phyloP scores from a whole-genome alignment of 2,329 filamentous ascomycete species.

The Calonectria crousiana region DNA sequence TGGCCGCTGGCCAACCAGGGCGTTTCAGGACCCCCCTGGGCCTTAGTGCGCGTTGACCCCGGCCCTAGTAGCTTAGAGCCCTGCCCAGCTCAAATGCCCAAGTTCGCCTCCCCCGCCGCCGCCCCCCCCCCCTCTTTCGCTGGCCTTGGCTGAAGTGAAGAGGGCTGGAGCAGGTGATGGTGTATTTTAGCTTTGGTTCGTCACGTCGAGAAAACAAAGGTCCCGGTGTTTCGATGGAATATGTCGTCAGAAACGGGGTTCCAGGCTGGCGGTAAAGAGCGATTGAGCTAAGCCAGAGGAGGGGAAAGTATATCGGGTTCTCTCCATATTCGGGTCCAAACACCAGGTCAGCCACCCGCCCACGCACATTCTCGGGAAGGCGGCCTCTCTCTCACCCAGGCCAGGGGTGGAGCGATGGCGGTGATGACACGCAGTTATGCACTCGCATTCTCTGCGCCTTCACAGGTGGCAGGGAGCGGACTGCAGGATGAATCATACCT shows the following conservation, averaged over 20 bases:
- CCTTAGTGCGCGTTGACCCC: conserved; percentile 33
- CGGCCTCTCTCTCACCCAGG: conserved; percentile 28
- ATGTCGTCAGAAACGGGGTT: conserved; percentile 17
- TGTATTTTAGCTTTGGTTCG: conserved; percentile 15
- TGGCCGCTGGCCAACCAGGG: conserved; percentile 38
- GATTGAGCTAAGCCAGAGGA: conserved; percentile 2
- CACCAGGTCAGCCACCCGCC: conserved; percentile 28
- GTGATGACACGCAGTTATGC: conserved; percentile 42
- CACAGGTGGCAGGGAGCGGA: not conserved
- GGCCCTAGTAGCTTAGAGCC: conserved; percentile 21
- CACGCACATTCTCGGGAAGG: conserved; percentile 34
- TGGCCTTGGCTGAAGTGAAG: conserved; percentile 19
- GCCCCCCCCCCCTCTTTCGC: conserved; percentile 28
- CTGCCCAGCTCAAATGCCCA: conserved; percentile 29
- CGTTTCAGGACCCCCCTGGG: conserved; percentile 10
- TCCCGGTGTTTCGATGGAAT: not conserved
- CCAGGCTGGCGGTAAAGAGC: not conserved
- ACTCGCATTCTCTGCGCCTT: conserved; percentile 21
- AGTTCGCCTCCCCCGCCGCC: conserved; percentile 30
- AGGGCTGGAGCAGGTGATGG: conserved; percentile 6
- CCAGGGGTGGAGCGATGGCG: conserved; percentile 30
- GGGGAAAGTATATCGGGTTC: conserved; percentile 3
- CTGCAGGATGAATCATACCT: conserved; percentile 15
- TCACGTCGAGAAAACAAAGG: conserved; percentile 1
- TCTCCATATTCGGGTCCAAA: conserved; percentile 8